These are phyloP conservation scores for Bolboschoenus planiculmis DNA, from an alignment of 176 grass and related monocot genomes.

Conservation along the genomic window DNA sequence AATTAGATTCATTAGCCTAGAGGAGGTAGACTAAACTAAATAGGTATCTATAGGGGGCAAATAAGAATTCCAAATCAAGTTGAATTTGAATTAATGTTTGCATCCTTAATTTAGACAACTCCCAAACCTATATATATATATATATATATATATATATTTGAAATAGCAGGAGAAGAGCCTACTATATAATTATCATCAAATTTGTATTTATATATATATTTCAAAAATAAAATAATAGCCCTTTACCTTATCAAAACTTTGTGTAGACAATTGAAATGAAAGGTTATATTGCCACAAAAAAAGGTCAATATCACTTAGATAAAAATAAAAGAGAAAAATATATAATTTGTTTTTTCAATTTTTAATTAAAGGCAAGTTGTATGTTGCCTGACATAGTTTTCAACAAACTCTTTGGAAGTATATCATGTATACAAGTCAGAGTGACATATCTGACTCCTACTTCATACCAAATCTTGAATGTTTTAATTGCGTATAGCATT, in stretches of 20 bases:
- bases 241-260: neutral
- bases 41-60: neutral
- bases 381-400: neutral
- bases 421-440: slow-evolving; percentile 3
- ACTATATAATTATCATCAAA: too few species aligned
- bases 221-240: too few species aligned
- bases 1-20: neutral
- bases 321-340: neutral
- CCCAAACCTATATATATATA: neutral
- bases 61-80: neutral
- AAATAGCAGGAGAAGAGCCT: too few species aligned
- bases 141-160: too few species aligned
- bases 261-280: neutral
- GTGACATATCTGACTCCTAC: neutral
- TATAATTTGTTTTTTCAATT: neutral
- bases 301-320: neutral
- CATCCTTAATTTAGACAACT: neutral
- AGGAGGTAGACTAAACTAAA: neutral
- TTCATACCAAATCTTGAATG: neutral
- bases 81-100: neutral
- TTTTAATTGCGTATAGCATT: slow-evolving; percentile 7
- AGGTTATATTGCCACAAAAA: neutral
- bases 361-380: neutral
- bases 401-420: neutral
- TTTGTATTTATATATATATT: too few species aligned